These are phyloP conservation scores for Stylonectria norvegica DNA, from an alignment of 2,329 filamentous ascomycete species.

Conservation along the genomic window DNA sequence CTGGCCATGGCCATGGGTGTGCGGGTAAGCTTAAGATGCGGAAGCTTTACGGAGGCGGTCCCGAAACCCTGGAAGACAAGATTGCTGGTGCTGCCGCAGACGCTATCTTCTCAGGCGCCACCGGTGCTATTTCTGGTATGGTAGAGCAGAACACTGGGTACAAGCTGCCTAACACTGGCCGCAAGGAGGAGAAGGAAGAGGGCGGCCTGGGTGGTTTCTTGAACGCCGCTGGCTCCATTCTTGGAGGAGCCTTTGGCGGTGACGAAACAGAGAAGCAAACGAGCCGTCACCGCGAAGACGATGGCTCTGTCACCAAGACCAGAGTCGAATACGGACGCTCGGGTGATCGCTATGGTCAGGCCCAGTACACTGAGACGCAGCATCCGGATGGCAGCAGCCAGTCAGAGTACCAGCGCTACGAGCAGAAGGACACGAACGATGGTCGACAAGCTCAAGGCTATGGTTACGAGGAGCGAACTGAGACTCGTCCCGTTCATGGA, in stretches of 20 bases:
- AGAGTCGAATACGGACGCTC: constrained; percentile 60
- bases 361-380: constrained; percentile 56
- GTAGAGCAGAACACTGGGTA: constrained; percentile 46
- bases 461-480: constrained; percentile 56
- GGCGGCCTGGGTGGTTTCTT: constrained; percentile 68
- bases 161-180: constrained; percentile 32
- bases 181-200: constrained; percentile 49
- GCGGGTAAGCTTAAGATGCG: constrained; percentile 73
- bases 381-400: constrained; percentile 55
- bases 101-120: constrained; percentile 56
- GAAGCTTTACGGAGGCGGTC: constrained; percentile 53
- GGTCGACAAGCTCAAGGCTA: constrained; percentile 43
- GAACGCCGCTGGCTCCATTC: constrained; percentile 63
- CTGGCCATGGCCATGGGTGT: constrained; percentile 82
- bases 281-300: constrained; percentile 51
- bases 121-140: constrained; percentile 48
- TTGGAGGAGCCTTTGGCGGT: constrained; percentile 58
- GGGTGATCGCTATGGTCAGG: constrained; percentile 57
- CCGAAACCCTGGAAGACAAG: constrained; percentile 51
- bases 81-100: constrained; percentile 55
- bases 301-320: constrained; percentile 60
- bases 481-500: constrained; percentile 49
- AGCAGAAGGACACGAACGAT: constrained; percentile 48
- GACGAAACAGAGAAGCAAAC: constrained; percentile 53
- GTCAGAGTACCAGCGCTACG: constrained; percentile 60